These are phyloP conservation scores for Pezicula carpinea DNA, from an alignment of 2,329 filamentous ascomycete genomes.

Conservation along the genomic window DNA sequence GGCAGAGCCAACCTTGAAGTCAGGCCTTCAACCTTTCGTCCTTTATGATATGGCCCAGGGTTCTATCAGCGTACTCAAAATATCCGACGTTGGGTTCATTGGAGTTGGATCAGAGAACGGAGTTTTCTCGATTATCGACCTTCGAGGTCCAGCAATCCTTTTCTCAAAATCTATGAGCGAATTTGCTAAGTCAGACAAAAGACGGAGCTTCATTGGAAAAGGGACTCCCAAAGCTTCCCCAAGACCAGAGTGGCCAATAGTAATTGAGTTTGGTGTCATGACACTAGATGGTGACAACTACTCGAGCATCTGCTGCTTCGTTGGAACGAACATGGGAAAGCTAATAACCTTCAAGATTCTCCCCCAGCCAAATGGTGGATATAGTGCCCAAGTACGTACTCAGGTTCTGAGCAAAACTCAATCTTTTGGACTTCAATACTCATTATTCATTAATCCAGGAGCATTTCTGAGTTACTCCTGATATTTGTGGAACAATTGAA, in stretches of 20 bases:
- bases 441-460: no score
- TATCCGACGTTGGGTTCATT: slow-evolving; percentile 92
- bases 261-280: slow-evolving; percentile 88
- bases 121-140: slow-evolving; percentile 74
- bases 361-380: slow-evolving; percentile 64
- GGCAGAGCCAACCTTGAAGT: slow-evolving; percentile 67
- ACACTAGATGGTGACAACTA: slow-evolving; percentile 91
- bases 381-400: slow-evolving; percentile 66
- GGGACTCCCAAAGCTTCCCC: slow-evolving; percentile 42
- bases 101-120: slow-evolving; percentile 83
- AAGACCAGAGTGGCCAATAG: slow-evolving; percentile 69
- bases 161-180: slow-evolving; percentile 69
- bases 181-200: slow-evolving; percentile 71
- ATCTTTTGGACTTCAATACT: no score
- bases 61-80: slow-evolving; percentile 70
- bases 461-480: no score
- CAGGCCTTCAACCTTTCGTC: slow-evolving; percentile 75
- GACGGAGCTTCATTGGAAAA: slow-evolving; percentile 64
- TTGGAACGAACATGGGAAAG: slow-evolving; percentile 81
- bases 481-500: no score
- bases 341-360: slow-evolving; percentile 87
- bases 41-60: slow-evolving; percentile 83
- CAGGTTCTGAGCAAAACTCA: no score
- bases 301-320: slow-evolving; percentile 88
- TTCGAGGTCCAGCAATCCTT: slow-evolving; percentile 82